phyloP scores from a whole-genome alignment of 441 rosid genomes.

The Eutrema salsugineum region DNA sequence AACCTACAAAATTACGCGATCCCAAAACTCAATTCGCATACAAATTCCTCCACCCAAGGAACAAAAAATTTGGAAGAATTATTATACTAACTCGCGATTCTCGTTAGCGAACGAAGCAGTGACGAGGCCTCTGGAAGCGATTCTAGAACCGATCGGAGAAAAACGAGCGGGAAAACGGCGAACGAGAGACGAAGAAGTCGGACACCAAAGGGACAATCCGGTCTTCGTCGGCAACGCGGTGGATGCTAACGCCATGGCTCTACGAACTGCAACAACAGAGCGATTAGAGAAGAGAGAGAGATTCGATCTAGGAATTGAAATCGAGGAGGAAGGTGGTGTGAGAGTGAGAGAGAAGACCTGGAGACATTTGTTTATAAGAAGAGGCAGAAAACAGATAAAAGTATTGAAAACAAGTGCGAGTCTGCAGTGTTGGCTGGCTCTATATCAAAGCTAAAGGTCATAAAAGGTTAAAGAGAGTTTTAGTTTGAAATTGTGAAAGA shows the following conservation, averaged over 20 bases:
- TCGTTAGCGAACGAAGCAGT: conserved; percentile 77
- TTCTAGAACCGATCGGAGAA: conserved; percentile 40
- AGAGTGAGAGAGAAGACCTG: conserved; percentile 39
- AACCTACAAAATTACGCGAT: conserved; percentile 37
- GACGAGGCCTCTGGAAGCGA: conserved; percentile 45
- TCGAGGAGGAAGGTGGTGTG: not conserved
- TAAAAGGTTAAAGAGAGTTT: not conserved
- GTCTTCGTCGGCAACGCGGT: conserved; percentile 48
- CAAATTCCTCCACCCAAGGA: not conserved
- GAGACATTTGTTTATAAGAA: conserved; percentile 34
- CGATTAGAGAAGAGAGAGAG: conserved; percentile 18
- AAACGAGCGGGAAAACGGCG: conserved; percentile 34
- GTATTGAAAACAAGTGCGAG: too few species aligned
- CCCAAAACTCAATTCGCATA: not conserved
- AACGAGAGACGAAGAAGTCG: conserved; percentile 46
- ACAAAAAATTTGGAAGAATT: not conserved
- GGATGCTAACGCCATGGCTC: conserved; percentile 57
- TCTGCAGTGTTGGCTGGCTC: not conserved
- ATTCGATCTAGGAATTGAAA: conserved; percentile 14
- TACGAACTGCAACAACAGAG: conserved; percentile 41
- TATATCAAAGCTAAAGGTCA: conserved; percentile 28
- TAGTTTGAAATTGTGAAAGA: not conserved
- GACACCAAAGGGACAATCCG: conserved; percentile 57
- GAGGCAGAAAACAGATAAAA: not conserved
- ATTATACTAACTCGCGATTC: conserved; percentile 69